A percentile compares a stretch with the other conserved stretches of the same genome.
Evolutionary conservation across 495 filamentous ascomycete species (phyloP).

Genomic region (Amphirosellinia nigrospora): DNA sequence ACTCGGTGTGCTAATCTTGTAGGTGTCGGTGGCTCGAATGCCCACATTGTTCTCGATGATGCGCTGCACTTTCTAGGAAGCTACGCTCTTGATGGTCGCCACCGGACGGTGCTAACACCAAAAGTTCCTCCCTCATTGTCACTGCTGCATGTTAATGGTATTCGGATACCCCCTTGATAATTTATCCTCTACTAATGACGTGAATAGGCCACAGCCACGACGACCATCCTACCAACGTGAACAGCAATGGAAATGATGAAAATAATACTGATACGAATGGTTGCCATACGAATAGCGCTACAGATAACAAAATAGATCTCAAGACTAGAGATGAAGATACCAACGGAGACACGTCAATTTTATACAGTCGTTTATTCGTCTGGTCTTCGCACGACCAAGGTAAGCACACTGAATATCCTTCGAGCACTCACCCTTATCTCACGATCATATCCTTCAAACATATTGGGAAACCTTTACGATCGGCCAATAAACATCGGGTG

Average conservation of each 20-base stretch:
- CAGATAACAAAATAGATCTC: neutral
- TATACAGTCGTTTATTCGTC: slow-evolving; percentile 13
- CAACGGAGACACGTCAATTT: neutral
- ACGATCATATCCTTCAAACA: neutral
- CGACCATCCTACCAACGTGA: neutral
- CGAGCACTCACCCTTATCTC: neutral
- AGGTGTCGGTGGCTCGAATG: slow-evolving; percentile 61
- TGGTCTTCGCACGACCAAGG: slow-evolving; percentile 23
- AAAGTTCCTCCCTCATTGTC: neutral
- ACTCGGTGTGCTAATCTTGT: neutral
- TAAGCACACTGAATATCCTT: neutral
- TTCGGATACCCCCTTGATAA: neutral
- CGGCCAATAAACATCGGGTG: neutral
- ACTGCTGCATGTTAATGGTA: neutral
- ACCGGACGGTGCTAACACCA: neutral
- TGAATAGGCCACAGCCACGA: neutral
- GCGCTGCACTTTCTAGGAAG: slow-evolving; percentile 23
- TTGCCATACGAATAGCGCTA: neutral
- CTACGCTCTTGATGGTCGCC: slow-evolving; percentile 12
- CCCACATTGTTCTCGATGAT: slow-evolving; percentile 60
- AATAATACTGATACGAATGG: neutral
- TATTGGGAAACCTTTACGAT: neutral
- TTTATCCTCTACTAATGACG: neutral
- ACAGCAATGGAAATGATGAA: neutral
- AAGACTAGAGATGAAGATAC: neutral